Conservation (phyloP, 163 green algal genomes). For the Prototheca wickerhamii region DNA sequence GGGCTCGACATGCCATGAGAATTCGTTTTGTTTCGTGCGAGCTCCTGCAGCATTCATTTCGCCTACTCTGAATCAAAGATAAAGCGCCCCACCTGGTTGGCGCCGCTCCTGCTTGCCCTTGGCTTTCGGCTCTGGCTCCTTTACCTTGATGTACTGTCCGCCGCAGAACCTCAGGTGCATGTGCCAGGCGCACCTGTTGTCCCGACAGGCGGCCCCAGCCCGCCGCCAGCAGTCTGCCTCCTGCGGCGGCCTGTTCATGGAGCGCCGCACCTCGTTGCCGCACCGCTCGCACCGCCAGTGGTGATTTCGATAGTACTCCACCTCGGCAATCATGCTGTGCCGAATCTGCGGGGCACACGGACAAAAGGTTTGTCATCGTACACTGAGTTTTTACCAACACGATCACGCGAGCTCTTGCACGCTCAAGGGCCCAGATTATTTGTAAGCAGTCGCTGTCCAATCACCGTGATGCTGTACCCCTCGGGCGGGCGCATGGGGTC, state of each 20-base stretch:
- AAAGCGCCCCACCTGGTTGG: neutral
- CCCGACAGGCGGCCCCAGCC: slow-evolving; percentile 7
- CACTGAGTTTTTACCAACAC: neutral
- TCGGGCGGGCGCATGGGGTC: slow-evolving; percentile 44
- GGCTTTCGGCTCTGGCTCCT: slow-evolving; percentile 24
- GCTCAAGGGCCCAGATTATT: neutral
- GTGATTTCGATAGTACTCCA: slow-evolving; percentile 60
- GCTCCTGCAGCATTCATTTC: neutral
- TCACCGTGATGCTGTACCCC: slow-evolving; percentile 6
- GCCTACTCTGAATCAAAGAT: neutral
- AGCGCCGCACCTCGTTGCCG: slow-evolving; percentile 44
- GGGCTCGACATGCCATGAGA: too few relatives aligned
- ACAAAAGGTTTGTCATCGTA: neutral
- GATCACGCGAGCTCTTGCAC: neutral
- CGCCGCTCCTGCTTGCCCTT: slow-evolving; percentile 1
- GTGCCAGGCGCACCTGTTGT: slow-evolving; percentile 26
- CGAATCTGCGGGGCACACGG: slow-evolving; percentile 52
- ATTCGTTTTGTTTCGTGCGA: too few relatives aligned
- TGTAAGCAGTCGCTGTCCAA: neutral
- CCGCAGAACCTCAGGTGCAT: slow-evolving; percentile 29
- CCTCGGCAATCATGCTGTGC: slow-evolving; percentile 57
- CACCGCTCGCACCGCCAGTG: slow-evolving; percentile 57
- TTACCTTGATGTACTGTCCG: slow-evolving; percentile 22
- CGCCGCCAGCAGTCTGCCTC: slow-evolving; percentile 53
- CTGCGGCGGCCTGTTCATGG: slow-evolving; percentile 68